Conservation (phyloP, 208 protist species). For the Crithidia bombi region DNA sequence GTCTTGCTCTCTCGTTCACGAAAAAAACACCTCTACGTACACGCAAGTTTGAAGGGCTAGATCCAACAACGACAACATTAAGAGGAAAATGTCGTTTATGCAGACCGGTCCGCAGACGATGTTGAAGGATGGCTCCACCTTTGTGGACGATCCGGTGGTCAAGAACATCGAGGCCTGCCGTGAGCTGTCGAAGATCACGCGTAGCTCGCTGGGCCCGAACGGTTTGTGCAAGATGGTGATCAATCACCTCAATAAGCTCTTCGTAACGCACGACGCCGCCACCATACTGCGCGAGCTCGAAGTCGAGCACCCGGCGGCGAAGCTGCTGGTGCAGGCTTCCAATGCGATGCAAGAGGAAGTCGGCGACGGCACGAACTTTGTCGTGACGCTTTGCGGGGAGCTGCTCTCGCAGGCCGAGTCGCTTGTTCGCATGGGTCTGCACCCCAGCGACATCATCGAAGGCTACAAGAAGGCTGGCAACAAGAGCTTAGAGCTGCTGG, state of each 20-base stretch:
- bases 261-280: constrained; percentile 99
- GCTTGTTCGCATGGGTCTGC: constrained; percentile 97
- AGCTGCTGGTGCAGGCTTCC: constrained; percentile 99
- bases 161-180: constrained; percentile 99
- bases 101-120: constrained; percentile 85
- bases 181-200: constrained; percentile 96
- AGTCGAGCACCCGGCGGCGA: constrained; percentile 98
- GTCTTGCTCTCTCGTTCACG: too few relatives aligned
- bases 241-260: constrained; percentile 99
- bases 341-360: constrained; percentile 98
- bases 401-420: constrained; percentile 97
- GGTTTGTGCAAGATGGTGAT: constrained; percentile 99
- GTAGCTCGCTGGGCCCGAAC: constrained; percentile 98
- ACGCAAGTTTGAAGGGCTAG: too few relatives aligned
- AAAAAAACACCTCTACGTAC: constrained; percentile 2
- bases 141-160: constrained; percentile 96
- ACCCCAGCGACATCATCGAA: constrained; percentile 98
- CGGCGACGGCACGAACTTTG: constrained; percentile 99
- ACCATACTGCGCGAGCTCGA: constrained; percentile 99
- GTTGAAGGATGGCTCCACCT: constrained; percentile 91
- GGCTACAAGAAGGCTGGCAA: constrained; percentile 97
- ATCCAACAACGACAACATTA: background rate
- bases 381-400: constrained; percentile 98
- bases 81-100: constrained; percentile 91
- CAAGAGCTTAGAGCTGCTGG: constrained; percentile 94